Percentiles rank a stretch among this genome's conserved stretches.
phyloP scores from a whole-genome alignment of 2,329 filamentous ascomycete species.

The Claviceps monticola region DNA sequence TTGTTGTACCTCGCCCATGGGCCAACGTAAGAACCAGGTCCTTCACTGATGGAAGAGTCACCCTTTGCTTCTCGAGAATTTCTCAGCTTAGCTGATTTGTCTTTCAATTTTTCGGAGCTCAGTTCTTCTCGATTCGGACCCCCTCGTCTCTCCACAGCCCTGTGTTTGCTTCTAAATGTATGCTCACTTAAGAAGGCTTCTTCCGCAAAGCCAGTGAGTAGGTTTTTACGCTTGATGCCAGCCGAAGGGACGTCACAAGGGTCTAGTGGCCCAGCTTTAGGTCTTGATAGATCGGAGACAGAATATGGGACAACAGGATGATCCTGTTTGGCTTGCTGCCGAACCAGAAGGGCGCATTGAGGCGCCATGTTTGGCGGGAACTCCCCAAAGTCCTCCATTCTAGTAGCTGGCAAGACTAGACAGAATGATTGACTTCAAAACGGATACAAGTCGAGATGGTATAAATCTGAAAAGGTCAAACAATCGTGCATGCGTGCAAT shows the following conservation, averaged over 20 bases:
- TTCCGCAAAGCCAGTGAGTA: slow-evolving; percentile 73
- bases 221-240: slow-evolving; percentile 60
- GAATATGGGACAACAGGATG: slow-evolving; percentile 52
- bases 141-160: slow-evolving; percentile 59
- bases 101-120: slow-evolving; percentile 47
- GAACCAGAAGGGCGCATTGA: slow-evolving; percentile 47
- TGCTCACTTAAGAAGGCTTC: slow-evolving; percentile 85
- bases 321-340: slow-evolving; percentile 38
- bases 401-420: slow-evolving; percentile 5
- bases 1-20: slow-evolving; percentile 82
- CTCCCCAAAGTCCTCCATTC: slow-evolving; percentile 47
- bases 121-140: slow-evolving; percentile 43
- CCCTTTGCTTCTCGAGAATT: slow-evolving; percentile 77
- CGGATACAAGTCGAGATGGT: background rate
- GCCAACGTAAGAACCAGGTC: slow-evolving; percentile 77
- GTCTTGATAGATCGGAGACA: slow-evolving; percentile 57
- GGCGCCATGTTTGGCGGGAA: slow-evolving; percentile 55
- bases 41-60: slow-evolving; percentile 70
- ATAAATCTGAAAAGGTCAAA: too few relatives aligned
- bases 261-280: slow-evolving; percentile 55
- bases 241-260: slow-evolving; percentile 55
- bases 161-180: slow-evolving; percentile 77
- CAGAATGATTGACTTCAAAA: background rate
- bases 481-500: too few relatives aligned
- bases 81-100: slow-evolving; percentile 51